Evolutionary conservation across 495 filamentous ascomycete species (phyloP).

Genomic region (Letharia columbiana): DNA sequence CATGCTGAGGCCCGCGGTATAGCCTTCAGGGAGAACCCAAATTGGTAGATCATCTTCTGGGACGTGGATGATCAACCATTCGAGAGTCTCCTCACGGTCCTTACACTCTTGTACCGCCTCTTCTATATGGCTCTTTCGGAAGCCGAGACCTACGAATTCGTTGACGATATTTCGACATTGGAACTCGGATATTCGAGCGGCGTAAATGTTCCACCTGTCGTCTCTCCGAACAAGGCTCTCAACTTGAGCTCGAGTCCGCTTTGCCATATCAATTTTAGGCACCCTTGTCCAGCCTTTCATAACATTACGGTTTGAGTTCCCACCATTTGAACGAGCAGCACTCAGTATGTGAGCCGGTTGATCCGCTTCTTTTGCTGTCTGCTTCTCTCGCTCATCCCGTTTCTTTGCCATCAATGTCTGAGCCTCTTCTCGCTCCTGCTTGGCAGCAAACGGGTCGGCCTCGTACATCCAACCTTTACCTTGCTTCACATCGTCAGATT

Average conservation of each 20-base stretch:
- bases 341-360: constrained; percentile 38
- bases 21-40: constrained; percentile 85
- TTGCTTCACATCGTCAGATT: constrained; percentile 62
- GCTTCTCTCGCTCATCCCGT: constrained; percentile 46
- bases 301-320: constrained; percentile 29
- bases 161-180: constrained; percentile 54
- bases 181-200: constrained; percentile 49
- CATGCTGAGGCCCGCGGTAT: constrained; percentile 78
- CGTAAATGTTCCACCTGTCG: constrained; percentile 78
- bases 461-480: constrained; percentile 89
- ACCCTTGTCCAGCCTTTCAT: constrained; percentile 73
- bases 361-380: constrained; percentile 54
- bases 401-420: constrained; percentile 65
- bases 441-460: constrained; percentile 80
- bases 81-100: constrained; percentile 83
- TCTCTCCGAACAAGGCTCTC: constrained; percentile 69
- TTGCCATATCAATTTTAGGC: constrained; percentile 89
- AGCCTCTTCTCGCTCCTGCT: constrained; percentile 68
- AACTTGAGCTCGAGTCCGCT: constrained; percentile 61
- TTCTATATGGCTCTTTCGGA: constrained; percentile 77
- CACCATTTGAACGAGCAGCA: constrained; percentile 30
- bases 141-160: constrained; percentile 69
- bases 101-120: constrained; percentile 83
- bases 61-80: constrained; percentile 92
- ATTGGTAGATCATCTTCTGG: constrained; percentile 89